These are phyloP conservation scores for Pigoraptor vietnamica DNA, from an alignment of 78 protist genomes.

Conservation along the genomic window DNA sequence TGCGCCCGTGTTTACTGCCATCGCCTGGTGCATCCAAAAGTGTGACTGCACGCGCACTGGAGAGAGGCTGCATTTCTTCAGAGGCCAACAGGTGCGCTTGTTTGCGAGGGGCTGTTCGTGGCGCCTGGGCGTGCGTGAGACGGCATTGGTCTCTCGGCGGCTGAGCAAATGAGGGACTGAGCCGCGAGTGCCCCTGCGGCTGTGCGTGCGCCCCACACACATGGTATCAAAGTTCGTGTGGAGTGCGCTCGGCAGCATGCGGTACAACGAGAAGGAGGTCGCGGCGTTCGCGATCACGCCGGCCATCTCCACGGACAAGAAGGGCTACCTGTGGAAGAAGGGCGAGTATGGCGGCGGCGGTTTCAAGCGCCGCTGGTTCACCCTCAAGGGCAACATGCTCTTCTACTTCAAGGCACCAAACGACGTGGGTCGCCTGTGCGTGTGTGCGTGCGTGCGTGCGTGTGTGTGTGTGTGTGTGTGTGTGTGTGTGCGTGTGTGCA, in stretches of 20 bases:
- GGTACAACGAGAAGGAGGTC: background rate
- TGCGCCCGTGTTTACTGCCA: too few relatives aligned
- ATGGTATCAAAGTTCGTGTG: background rate
- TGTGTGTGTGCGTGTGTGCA: background rate
- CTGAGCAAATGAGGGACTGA: background rate
- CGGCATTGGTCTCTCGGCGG: too few relatives aligned
- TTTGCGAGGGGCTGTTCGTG: too few relatives aligned
- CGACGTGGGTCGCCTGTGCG: background rate
- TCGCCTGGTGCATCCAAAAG: too few relatives aligned
- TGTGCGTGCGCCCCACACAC: background rate
- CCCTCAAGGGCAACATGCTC: constrained; percentile 6
- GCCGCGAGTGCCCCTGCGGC: background rate
- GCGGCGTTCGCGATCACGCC: background rate
- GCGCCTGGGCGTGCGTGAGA: too few relatives aligned
- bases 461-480: background rate
- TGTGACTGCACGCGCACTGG: too few relatives aligned
- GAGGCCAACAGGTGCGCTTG: too few relatives aligned
- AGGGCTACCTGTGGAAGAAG: background rate
- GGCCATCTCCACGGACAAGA: background rate
- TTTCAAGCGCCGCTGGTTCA: background rate
- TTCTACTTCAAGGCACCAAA: background rate
- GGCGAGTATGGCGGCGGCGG: background rate
- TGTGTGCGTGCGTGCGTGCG: background rate
- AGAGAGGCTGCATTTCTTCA: too few relatives aligned
- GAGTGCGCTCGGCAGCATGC: background rate